These are phyloP conservation scores for Emmonsiellopsis sp. DNA, from an alignment of 2,329 filamentous ascomycete genomes.

Conservation along the genomic window DNA sequence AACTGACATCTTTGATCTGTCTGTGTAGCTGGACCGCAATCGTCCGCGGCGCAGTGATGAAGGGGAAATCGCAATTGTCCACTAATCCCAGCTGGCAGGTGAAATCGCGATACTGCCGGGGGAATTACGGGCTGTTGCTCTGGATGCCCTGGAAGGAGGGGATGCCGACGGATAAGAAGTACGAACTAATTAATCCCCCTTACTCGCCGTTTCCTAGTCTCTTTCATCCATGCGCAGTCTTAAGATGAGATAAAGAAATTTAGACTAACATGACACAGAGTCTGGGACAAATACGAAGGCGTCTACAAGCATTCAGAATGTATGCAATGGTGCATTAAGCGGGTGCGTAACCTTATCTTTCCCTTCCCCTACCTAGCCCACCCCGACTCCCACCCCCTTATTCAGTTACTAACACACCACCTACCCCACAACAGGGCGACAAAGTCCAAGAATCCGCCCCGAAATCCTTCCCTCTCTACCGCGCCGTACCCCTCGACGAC, in stretches of 20 bases:
- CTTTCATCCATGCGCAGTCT: background rate
- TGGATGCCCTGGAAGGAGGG: conserved; percentile 1
- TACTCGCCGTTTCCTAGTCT: background rate
- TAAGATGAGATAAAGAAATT: background rate
- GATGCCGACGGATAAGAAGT: conserved; percentile 3
- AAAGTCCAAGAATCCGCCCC: background rate
- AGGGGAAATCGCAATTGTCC: conserved; percentile 2
- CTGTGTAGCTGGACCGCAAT: background rate
- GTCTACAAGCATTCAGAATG: conserved; percentile 3
- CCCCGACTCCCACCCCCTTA: background rate
- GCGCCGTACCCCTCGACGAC: background rate
- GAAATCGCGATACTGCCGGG: conserved; percentile 1
- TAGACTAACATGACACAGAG: background rate
- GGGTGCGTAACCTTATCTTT: background rate
- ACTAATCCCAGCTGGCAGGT: background rate
- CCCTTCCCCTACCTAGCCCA: background rate
- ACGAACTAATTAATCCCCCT: background rate
- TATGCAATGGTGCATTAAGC: conserved; percentile 1
- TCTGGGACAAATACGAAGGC: conserved; percentile 3
- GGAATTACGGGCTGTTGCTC: conserved; percentile 1
- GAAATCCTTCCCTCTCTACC: conserved; percentile 1
- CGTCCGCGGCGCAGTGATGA: conserved; percentile 1
- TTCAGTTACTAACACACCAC: background rate
- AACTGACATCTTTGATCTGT: background rate
- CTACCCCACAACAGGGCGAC: background rate